A percentile compares a stretch with the other conserved stretches of the same genome.
These are phyloP conservation scores for Nemophila menziesii DNA, from an alignment of 257 asterid species.

Conservation along the genomic window DNA sequence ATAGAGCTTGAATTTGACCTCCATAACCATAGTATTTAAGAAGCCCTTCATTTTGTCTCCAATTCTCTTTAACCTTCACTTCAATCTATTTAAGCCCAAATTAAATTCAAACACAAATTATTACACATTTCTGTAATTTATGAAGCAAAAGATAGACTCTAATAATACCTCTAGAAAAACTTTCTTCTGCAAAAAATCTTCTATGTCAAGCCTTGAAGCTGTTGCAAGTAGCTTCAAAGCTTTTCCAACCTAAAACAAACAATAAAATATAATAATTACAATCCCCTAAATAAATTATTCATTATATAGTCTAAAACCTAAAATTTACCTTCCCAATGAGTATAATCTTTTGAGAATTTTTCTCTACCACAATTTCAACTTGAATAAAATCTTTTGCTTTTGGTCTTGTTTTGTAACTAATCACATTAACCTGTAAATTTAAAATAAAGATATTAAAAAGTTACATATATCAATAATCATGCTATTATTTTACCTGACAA, in stretches of 20 bases:
- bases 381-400: slow-evolving; percentile 90
- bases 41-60: slow-evolving; percentile 98
- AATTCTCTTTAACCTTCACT: slow-evolving; percentile 86
- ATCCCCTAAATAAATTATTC: not conserved
- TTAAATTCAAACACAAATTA: not conserved
- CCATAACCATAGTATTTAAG: slow-evolving; percentile 81
- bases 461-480: not conserved
- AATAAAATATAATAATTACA: not conserved
- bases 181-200: slow-evolving; percentile 95
- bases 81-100: slow-evolving; percentile 39
- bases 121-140: not conserved
- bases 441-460: slow-evolving; percentile 5
- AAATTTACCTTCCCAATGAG: slow-evolving; percentile 85
- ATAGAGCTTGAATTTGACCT: slow-evolving; percentile 64
- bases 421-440: slow-evolving; percentile 57
- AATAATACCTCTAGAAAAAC: slow-evolving; percentile 76
- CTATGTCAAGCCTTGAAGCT: slow-evolving; percentile 89
- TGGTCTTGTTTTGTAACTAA: slow-evolving; percentile 74
- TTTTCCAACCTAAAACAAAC: slow-evolving; percentile 63
- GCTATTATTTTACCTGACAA: slow-evolving; percentile 55
- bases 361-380: slow-evolving; percentile 91
- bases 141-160: not conserved
- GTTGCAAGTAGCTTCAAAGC: slow-evolving; percentile 90
- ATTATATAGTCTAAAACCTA: no score
- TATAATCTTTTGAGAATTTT: slow-evolving; percentile 78